Conservation (phyloP, 2,329 filamentous ascomycete genomes). For the Aspergillus caelatus region DNA sequence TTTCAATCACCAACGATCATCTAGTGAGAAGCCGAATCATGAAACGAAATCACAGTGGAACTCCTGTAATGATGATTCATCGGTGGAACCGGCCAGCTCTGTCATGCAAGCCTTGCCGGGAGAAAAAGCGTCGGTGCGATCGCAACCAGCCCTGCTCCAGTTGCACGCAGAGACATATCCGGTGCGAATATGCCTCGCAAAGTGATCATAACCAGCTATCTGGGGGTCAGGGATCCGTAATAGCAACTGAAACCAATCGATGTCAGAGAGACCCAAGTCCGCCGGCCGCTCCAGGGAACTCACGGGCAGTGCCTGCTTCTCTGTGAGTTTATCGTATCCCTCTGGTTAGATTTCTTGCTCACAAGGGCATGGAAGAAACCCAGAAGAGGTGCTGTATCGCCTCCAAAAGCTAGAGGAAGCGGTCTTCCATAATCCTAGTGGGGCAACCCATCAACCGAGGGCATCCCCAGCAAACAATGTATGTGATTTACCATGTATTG, state of each 20-base stretch:
- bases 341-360: not conserved
- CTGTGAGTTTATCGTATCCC: not conserved
- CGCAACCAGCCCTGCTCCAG: conserved; percentile 26
- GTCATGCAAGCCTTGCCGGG: conserved; percentile 24
- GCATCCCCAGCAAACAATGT: not conserved
- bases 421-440: not conserved
- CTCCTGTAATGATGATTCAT: not conserved
- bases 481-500: not conserved
- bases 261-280: too few species aligned
- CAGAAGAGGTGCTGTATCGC: not conserved
- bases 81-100: conserved; percentile 14
- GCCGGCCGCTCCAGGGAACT: not conserved
- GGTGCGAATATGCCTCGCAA: conserved; percentile 21
- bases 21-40: not conserved
- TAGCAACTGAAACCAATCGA: not conserved
- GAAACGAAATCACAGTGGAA: not conserved
- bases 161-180: conserved; percentile 20
- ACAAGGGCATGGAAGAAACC: not conserved
- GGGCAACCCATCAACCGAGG: not conserved
- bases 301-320: not conserved
- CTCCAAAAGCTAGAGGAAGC: not conserved
- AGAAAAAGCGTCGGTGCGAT: conserved; percentile 28
- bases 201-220: not conserved
- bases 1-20: not conserved
- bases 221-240: not conserved